Conservation (phyloP, 78 protist genomes). For the Cavenderia fasciculata region DNA sequence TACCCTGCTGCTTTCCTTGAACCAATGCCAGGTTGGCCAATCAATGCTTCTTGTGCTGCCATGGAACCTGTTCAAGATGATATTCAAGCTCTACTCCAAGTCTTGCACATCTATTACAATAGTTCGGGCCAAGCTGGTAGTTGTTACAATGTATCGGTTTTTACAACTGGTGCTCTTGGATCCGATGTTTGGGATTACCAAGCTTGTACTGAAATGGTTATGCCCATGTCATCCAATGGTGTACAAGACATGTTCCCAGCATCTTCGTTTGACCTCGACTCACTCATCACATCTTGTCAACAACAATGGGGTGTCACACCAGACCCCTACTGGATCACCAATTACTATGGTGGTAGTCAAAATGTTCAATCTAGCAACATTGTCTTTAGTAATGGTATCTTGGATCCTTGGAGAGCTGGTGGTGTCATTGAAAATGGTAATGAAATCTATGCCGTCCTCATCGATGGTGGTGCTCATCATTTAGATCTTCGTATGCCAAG, state of each 20-base stretch:
- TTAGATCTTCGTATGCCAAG: conserved; percentile 77
- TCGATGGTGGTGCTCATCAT: conserved; percentile 90
- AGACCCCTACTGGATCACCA: conserved; percentile 60
- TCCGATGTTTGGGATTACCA: conserved; percentile 71
- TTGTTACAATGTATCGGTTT: conserved; percentile 19
- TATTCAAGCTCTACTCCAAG: conserved; percentile 4
- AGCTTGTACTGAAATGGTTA: conserved; percentile 84
- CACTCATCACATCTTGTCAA: conserved; percentile 22
- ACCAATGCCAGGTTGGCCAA: conserved; percentile 82
- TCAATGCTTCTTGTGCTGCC: conserved; percentile 59
- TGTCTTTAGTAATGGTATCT: conserved; percentile 77
- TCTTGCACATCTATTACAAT: conserved; percentile 56
- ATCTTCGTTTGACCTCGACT: conserved; percentile 2
- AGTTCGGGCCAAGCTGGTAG: conserved; percentile 52
- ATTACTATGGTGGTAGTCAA: conserved; percentile 31
- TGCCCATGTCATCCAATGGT: conserved; percentile 67
- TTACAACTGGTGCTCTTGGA: not conserved
- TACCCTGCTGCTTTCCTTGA: conserved; percentile 71
- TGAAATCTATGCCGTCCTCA: not conserved
- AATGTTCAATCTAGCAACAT: conserved; percentile 47
- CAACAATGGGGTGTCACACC: conserved; percentile 43
- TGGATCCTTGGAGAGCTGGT: conserved; percentile 83
- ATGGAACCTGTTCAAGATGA: not conserved
- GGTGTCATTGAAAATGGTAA: conserved; percentile 52
- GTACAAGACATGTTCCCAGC: conserved; percentile 73